A percentile compares a stretch with the other conserved stretches of the same genome.
Evolutionary conservation across 768 basidiomycete genomes (phyloP).

Genomic region (Suillus subaureus): DNA sequence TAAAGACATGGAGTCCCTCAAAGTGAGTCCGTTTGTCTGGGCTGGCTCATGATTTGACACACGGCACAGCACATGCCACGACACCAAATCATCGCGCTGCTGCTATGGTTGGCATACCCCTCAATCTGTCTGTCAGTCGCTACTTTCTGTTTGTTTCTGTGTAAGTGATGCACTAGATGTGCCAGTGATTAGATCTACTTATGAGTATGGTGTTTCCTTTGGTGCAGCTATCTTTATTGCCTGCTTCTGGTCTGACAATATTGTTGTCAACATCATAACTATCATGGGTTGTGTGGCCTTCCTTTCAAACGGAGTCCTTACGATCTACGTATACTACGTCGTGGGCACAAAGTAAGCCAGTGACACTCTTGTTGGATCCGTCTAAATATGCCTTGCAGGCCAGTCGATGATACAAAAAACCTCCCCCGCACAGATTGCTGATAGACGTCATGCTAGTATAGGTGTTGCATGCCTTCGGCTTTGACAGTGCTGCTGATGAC

Average conservation of each 20-base stretch:
- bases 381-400: neutral
- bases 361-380: neutral
- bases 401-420: neutral
- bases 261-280: neutral
- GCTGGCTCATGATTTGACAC: neutral
- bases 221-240: neutral
- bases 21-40: neutral
- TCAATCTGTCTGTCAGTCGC: neutral
- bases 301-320: neutral
- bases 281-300: neutral
- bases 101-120: conserved; percentile 4
- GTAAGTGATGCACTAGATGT: neutral
- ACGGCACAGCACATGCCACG: neutral
- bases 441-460: neutral
- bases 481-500: neutral
- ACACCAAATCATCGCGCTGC: neutral
- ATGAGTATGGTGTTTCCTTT: neutral
- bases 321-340: neutral
- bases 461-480: neutral
- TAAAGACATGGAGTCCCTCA: neutral
- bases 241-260: neutral
- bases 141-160: neutral
- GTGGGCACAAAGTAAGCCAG: neutral
- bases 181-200: neutral
- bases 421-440: neutral